These are phyloP conservation scores for Ophiostoma piceae DNA, from an alignment of 2,329 filamentous ascomycete species.

Conservation along the genomic window DNA sequence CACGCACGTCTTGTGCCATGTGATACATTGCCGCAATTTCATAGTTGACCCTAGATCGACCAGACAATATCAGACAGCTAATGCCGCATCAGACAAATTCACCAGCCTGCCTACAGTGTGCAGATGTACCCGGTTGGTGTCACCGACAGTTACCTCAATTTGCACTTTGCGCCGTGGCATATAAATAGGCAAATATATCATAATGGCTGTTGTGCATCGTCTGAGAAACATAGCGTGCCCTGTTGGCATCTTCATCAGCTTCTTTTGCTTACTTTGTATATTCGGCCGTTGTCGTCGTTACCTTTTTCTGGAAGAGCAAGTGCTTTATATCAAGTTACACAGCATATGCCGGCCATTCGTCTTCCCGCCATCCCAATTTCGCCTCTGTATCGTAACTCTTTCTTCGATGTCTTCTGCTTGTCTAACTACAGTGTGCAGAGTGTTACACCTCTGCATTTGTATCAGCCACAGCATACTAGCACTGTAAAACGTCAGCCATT, in stretches of 20 bases:
- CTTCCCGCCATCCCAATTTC: not conserved
- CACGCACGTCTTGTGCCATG: not conserved
- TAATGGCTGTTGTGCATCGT: not conserved
- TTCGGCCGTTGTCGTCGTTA: not conserved
- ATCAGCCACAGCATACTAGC: not conserved
- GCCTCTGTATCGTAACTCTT: not conserved
- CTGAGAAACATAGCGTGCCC: not conserved
- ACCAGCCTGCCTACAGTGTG: not conserved
- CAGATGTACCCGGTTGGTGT: too few relatives aligned
- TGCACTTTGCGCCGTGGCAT: not conserved
- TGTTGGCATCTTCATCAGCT: too few relatives aligned
- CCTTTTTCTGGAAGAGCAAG: not conserved
- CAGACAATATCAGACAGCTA: not conserved
- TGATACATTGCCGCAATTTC: not conserved
- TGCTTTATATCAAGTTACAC: not conserved
- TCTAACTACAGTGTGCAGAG: not conserved
- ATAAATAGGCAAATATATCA: too few relatives aligned
- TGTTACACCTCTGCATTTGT: not conserved
- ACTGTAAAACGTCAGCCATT: not conserved
- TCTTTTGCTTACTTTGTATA: not conserved
- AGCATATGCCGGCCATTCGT: not conserved
- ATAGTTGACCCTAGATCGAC: not conserved
- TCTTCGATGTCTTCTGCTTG: constrained; percentile 3
- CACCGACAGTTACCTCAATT: not conserved
- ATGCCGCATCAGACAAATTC: not conserved